Evolutionary conservation across 768 basidiomycete species (phyloP).

Genomic region (Rhizopogon salebrosus): DNA sequence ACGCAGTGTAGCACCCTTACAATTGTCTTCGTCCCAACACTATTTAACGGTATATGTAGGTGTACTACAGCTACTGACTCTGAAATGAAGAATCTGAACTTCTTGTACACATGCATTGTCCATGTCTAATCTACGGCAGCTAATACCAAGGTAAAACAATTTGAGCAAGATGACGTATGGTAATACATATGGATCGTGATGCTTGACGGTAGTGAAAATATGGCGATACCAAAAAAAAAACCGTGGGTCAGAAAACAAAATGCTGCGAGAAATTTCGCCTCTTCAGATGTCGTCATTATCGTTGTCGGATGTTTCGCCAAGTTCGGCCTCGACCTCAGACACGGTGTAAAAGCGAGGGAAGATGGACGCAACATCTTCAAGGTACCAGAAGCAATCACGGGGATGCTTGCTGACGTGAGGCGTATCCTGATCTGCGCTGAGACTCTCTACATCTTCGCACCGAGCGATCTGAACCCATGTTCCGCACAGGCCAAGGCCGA

Average conservation of each 20-base stretch:
- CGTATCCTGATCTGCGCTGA: neutral
- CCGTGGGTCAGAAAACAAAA: neutral
- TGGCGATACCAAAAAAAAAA: neutral
- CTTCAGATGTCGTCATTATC: neutral
- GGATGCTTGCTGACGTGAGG: neutral
- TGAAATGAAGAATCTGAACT: no score
- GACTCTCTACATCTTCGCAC: conserved; percentile 4
- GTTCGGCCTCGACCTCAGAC: conserved; percentile 3
- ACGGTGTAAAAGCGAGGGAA: conserved; percentile 47
- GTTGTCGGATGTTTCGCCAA: neutral
- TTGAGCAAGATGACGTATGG: neutral
- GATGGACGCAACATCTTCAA: conserved; percentile 44
- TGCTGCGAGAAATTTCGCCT: neutral
- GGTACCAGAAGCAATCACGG: conserved; percentile 46
- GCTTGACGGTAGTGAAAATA: neutral
- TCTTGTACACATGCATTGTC: neutral
- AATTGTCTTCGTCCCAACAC: no score
- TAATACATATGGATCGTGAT: neutral
- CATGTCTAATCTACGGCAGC: neutral
- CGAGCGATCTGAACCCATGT: conserved; percentile 31
- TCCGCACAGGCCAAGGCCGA: conserved; percentile 30
- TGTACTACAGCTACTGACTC: no score
- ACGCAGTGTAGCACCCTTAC: no score
- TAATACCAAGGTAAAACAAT: neutral
- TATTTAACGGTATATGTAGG: no score